Percentiles rank a stretch among this genome's conserved stretches.
phyloP scores from a whole-genome alignment of 1,284 basidiomycete genomes.

The Microbotryum silenes-acaulis region DNA sequence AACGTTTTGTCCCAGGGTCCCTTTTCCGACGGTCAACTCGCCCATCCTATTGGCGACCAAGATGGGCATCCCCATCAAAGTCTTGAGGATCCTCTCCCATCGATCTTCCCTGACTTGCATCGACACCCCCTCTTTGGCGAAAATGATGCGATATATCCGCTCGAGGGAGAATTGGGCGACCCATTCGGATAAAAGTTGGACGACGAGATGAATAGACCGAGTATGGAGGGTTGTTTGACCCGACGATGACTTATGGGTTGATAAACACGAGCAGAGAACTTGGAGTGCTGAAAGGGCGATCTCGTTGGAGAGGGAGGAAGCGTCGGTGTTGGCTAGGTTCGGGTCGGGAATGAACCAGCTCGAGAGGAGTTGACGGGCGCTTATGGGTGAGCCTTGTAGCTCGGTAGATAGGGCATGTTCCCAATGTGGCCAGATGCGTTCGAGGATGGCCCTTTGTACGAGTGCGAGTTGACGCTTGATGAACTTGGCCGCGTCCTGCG shows the following conservation, averaged over 20 bases:
- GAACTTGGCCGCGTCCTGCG: conserved; percentile 49
- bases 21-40: conserved; percentile 36
- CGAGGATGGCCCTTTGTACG: conserved; percentile 58
- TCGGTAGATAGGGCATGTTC: conserved; percentile 45
- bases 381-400: conserved; percentile 48
- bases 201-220: conserved; percentile 35
- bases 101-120: conserved; percentile 30
- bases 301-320: neutral
- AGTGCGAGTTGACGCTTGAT: conserved; percentile 37
- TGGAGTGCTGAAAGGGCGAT: conserved; percentile 19
- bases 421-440: conserved; percentile 62
- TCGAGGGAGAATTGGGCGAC: conserved; percentile 49
- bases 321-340: conserved; percentile 16
- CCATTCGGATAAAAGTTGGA: conserved; percentile 53
- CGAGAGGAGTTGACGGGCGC: conserved; percentile 51
- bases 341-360: conserved; percentile 25
- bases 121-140: conserved; percentile 39
- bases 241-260: conserved; percentile 38
- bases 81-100: conserved; percentile 65
- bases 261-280: conserved; percentile 39
- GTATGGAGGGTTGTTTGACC: conserved; percentile 41
- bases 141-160: conserved; percentile 52
- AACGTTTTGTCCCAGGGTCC: conserved; percentile 31
- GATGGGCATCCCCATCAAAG: conserved; percentile 53
- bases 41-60: conserved; percentile 58